A percentile compares a stretch with the other conserved stretches of the same genome.
These are phyloP conservation scores for Xylariales sp. DNA, from an alignment of 2,329 filamentous ascomycete genomes.

Conservation along the genomic window DNA sequence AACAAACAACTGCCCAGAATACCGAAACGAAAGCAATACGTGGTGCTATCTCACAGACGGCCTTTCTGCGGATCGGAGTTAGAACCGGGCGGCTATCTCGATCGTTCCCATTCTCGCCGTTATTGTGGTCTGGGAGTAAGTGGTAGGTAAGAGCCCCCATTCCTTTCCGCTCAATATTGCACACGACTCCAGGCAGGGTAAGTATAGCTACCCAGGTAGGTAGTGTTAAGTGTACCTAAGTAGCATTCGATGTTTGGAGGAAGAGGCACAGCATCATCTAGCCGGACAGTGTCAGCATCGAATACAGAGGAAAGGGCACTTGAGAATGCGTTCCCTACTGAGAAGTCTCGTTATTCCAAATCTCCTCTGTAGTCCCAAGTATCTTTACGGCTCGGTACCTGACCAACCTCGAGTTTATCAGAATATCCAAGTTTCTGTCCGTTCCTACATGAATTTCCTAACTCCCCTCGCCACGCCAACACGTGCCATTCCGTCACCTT, in stretches of 20 bases:
- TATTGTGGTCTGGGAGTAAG: slow-evolving; percentile 1
- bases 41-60: too few species aligned
- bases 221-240: neutral
- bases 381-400: too few species aligned
- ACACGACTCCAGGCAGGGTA: neutral
- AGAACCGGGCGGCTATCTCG: neutral
- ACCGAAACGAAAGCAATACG: too few species aligned
- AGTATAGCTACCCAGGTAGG: neutral
- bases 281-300: neutral
- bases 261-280: neutral
- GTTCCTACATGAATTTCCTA: neutral
- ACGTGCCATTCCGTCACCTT: neutral
- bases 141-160: neutral
- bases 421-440: neutral
- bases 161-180: neutral
- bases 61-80: neutral
- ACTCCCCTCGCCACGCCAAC: neutral
- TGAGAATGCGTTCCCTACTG: neutral
- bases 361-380: neutral
- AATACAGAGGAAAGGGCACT: slow-evolving; percentile 1
- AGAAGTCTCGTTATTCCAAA: neutral
- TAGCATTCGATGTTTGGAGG: neutral
- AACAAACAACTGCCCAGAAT: too few species aligned
- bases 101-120: neutral
- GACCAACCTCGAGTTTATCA: neutral